These are phyloP conservation scores for Cordyceps sp. DNA, from an alignment of 2,329 filamentous ascomycete genomes.

Conservation along the genomic window DNA sequence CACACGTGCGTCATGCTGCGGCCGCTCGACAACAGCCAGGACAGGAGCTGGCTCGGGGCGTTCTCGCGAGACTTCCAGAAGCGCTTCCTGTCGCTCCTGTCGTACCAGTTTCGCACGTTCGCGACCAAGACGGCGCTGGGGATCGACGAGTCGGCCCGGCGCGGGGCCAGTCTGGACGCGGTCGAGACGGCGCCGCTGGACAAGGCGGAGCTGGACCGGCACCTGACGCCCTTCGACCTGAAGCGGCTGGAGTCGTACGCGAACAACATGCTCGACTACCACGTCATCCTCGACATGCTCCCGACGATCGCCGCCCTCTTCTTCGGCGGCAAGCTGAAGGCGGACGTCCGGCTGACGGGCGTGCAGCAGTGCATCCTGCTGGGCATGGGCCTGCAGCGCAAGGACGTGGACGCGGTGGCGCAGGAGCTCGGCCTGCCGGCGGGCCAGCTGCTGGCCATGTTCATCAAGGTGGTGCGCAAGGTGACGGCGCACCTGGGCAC, in stretches of 20 bases:
- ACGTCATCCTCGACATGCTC: constrained; percentile 86
- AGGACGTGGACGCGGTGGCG: constrained; percentile 66
- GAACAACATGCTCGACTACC: constrained; percentile 94
- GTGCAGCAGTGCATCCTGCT: constrained; percentile 77
- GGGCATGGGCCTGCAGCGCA: constrained; percentile 81
- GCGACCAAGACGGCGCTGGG: constrained; percentile 62
- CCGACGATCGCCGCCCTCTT: constrained; percentile 69
- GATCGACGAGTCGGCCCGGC: constrained; percentile 71
- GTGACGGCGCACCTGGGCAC: constrained; percentile 61
- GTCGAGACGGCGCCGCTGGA: constrained; percentile 36
- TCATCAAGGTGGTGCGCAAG: constrained; percentile 90
- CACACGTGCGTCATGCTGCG: constrained; percentile 97
- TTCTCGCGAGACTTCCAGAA: constrained; percentile 89
- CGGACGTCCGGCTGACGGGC: constrained; percentile 54
- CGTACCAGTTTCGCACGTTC: constrained; percentile 84
- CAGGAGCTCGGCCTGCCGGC: constrained; percentile 59
- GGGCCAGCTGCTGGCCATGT: constrained; percentile 83
- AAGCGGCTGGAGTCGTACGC: constrained; percentile 92
- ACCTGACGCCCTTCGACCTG: constrained; percentile 81
- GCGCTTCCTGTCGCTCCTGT: constrained; percentile 78
- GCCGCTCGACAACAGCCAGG: constrained; percentile 51
- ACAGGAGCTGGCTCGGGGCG: constrained; percentile 72
- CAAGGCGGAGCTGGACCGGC: constrained; percentile 59
- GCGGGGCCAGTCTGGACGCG: constrained; percentile 50
- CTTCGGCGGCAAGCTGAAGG: constrained; percentile 61